Percentiles rank a stretch among this genome's conserved stretches.
These are phyloP conservation scores for Volutella citrinella DNA, from an alignment of 2,329 filamentous ascomycete species.

Conservation along the genomic window DNA sequence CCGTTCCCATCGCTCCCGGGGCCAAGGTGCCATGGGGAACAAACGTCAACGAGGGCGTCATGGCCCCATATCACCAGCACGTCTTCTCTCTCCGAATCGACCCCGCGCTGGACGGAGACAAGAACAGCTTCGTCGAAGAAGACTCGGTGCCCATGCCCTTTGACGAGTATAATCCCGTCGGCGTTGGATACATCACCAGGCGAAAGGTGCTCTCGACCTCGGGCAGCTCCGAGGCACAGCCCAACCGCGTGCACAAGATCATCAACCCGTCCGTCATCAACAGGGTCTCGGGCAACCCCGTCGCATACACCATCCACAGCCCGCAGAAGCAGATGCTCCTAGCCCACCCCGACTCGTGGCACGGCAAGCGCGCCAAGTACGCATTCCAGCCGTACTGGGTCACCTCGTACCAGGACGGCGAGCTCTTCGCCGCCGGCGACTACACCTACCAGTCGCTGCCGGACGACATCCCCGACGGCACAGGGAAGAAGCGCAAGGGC, in stretches of 20 bases:
- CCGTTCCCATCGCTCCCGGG: constrained; percentile 21
- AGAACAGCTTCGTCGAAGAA: constrained; percentile 11
- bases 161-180: constrained; percentile 7
- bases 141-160: constrained; percentile 6
- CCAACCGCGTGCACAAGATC: constrained; percentile 10
- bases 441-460: constrained; percentile 10
- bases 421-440: constrained; percentile 9
- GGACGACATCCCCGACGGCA: constrained; percentile 1
- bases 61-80: constrained; percentile 13
- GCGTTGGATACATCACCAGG: constrained; percentile 7
- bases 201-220: constrained; percentile 1
- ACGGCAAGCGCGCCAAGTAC: constrained; percentile 6
- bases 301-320: constrained; percentile 5
- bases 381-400: constrained; percentile 8
- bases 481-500: not conserved
- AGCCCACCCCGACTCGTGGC: constrained; percentile 5
- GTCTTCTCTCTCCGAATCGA: constrained; percentile 12
- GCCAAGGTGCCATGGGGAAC: constrained; percentile 11
- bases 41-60: constrained; percentile 9
- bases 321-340: constrained; percentile 7
- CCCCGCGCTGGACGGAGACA: constrained; percentile 11
- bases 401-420: constrained; percentile 5
- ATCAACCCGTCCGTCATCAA: constrained; percentile 10
- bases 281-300: constrained; percentile 2
- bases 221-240: constrained; percentile 5